These are phyloP conservation scores for Talaromyces borbonicus DNA, from an alignment of 495 filamentous ascomycete species.

Conservation along the genomic window DNA sequence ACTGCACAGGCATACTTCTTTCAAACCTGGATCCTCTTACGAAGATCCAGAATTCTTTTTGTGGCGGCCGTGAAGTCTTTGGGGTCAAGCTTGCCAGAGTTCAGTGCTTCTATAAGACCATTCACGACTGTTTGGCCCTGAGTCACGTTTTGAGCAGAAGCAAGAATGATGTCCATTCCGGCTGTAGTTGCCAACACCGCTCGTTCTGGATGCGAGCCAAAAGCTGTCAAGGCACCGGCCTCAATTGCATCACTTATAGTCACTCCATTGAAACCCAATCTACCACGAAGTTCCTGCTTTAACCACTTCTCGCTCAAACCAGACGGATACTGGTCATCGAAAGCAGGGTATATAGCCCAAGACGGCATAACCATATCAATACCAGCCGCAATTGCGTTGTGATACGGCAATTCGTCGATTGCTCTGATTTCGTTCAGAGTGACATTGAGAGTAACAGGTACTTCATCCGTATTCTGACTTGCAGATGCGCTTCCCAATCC, in stretches of 20 bases:
- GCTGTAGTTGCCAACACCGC: constrained; percentile 18
- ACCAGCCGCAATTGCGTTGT: constrained; percentile 18
- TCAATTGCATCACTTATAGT: constrained; percentile 29
- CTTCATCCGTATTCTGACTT: constrained; percentile 19
- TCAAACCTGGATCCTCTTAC: constrained; percentile 8
- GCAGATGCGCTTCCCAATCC: constrained; percentile 18
- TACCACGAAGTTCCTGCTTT: constrained; percentile 17
- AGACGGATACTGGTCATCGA: constrained; percentile 20
- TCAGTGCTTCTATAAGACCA: constrained; percentile 17
- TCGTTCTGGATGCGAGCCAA: constrained; percentile 17
- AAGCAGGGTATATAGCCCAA: constrained; percentile 25
- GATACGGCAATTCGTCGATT: constrained; percentile 20
- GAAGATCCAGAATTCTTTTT: constrained; percentile 15
- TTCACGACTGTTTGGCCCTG: constrained; percentile 20
- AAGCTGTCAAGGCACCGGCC: constrained; percentile 20
- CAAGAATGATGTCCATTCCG: constrained; percentile 26
- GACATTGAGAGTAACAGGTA: constrained; percentile 22
- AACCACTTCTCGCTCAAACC: constrained; percentile 24
- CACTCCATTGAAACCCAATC: constrained; percentile 23
- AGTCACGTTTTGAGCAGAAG: constrained; percentile 19
- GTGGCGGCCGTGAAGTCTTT: constrained; percentile 13
- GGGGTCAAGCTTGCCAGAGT: constrained; percentile 12
- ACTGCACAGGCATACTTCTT: too few relatives aligned
- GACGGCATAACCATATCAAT: constrained; percentile 28
- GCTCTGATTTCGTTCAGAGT: constrained; percentile 14